Evolutionary conservation across 2,329 filamentous ascomycete genomes (phyloP), one percentile per base, ranked within the genome.

Genomic region (Alternaria panax): DNA sequence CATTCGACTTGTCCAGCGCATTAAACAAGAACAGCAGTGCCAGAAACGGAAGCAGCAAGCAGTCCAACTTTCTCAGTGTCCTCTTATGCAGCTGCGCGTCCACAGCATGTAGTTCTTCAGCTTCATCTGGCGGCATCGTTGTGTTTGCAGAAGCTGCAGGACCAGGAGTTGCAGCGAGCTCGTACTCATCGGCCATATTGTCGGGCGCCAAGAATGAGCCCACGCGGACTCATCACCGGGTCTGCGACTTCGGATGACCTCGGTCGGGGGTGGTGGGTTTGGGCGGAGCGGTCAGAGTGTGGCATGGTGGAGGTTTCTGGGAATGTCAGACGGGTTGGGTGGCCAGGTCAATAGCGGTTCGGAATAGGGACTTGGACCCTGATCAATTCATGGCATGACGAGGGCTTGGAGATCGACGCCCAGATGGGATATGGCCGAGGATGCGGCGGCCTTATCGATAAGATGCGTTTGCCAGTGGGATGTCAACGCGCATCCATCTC

Each of bases 11-110:
- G 72, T 86, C 84, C 18, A 86, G 74, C 47, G 80, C 80, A 71
- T 85, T 85, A 65, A 85, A 80, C 7, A 85, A 77, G 66, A 84
- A 86, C 34, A 85, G 70, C 18, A 84, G 63, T 4, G 82, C 82
- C 7, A 85, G 78, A 60, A 85, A 85, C 2, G 83, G 83, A 14
- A 86, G 72, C 7, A 86, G 75, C 25, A 84, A 71, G 24, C 76
- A 75, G 69, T 86, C 84, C 48, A 86, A 76, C 71, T 84, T 85
- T 52, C 79, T 73, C 28, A 83, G 68, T 16, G 80, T 82, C 11
- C 77, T 71, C 42, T 50, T 67, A 51, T 78, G 75, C 25, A 79
- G 62, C 20, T 48, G 51, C 18, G 54, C 25, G 20, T 61, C 60
- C 7, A 54, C 36, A 2, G 43, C 7, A 7, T 38, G 42, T 14